These are phyloP conservation scores for Vigna unguiculata DNA, from an alignment of 306 rosid genomes.

Conservation along the genomic window DNA sequence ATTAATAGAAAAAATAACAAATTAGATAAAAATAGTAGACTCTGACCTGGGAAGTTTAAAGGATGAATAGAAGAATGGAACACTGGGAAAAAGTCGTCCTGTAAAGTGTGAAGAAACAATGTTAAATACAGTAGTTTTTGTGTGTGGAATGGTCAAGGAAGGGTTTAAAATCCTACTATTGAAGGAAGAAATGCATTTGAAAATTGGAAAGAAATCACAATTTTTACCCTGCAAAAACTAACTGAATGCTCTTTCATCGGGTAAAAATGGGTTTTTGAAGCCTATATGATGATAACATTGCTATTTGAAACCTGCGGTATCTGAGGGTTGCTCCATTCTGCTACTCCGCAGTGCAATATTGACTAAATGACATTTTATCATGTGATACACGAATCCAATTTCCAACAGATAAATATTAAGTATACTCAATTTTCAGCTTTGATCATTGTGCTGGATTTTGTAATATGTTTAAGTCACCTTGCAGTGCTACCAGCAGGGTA, in stretches of 20 bases:
- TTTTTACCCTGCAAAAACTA: not conserved
- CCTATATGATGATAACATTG: not conserved
- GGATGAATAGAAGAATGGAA: not conserved
- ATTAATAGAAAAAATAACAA: not conserved
- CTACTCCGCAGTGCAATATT: not conserved
- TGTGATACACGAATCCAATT: not conserved
- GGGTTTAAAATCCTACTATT: constrained; percentile 1
- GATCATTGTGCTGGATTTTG: constrained; percentile 25
- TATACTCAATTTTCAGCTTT: constrained; percentile 13
- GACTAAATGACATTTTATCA: not conserved
- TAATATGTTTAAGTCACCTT: constrained; percentile 41
- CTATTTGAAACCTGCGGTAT: not conserved
- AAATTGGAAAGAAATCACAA: not conserved
- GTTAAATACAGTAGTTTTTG: not conserved
- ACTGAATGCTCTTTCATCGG: not conserved
- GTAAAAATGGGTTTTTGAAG: not conserved
- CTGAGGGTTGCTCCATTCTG: not conserved
- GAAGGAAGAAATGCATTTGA: not conserved
- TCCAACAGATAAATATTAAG: not conserved
- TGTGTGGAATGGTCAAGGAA: not conserved
- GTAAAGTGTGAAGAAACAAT: not conserved
- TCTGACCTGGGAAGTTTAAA: not conserved
- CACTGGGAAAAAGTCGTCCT: not conserved
- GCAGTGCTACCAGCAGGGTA: constrained; percentile 61
- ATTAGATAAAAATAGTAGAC: not conserved